These are phyloP conservation scores for Cyphellophora europaea DNA, from an alignment of 2,329 filamentous ascomycete genomes.

Conservation along the genomic window DNA sequence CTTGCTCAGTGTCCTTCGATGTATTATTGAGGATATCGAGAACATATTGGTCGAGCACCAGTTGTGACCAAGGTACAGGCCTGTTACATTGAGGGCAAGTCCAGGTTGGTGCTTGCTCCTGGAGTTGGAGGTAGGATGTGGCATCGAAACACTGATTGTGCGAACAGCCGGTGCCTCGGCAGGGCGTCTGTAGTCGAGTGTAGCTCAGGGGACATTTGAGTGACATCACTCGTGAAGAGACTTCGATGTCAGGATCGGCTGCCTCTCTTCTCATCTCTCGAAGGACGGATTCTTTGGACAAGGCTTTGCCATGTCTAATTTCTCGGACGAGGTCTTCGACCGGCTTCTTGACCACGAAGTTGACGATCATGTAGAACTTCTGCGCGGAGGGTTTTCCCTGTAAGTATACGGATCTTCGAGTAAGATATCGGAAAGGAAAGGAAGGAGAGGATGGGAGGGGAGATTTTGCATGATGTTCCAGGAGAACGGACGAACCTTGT, in stretches of 20 bases:
- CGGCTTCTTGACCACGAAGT: constrained; percentile 64
- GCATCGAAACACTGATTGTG: constrained; percentile 96
- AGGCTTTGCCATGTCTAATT: constrained; percentile 59
- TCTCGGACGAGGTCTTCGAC: constrained; percentile 61
- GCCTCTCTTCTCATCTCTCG: constrained; percentile 72
- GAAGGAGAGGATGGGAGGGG: constrained; percentile 4
- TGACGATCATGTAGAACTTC: constrained; percentile 65
- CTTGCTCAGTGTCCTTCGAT: constrained; percentile 62
- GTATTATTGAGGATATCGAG: constrained; percentile 76
- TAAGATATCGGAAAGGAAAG: constrained; percentile 15
- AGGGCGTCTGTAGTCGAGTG: constrained; percentile 68
- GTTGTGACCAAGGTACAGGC: constrained; percentile 64
- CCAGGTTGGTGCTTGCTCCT: constrained; percentile 96
- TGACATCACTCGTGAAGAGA: constrained; percentile 80
- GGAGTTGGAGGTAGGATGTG: constrained; percentile 80
- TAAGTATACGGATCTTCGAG: constrained; percentile 15
- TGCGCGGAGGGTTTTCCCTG: constrained; percentile 26
- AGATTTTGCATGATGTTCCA: too few relatives aligned
- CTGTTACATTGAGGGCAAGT: constrained; percentile 91
- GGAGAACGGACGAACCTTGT: constrained; percentile 54
- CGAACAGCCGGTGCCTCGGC: constrained; percentile 67
- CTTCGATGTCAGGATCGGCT: constrained; percentile 78
- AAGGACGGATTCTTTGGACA: constrained; percentile 68
- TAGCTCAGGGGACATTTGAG: constrained; percentile 89
- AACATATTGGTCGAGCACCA: constrained; percentile 88